Evolutionary conservation across 2,329 filamentous ascomycete genomes (phyloP).

Genomic region (Hirsutella minnesotensis): DNA sequence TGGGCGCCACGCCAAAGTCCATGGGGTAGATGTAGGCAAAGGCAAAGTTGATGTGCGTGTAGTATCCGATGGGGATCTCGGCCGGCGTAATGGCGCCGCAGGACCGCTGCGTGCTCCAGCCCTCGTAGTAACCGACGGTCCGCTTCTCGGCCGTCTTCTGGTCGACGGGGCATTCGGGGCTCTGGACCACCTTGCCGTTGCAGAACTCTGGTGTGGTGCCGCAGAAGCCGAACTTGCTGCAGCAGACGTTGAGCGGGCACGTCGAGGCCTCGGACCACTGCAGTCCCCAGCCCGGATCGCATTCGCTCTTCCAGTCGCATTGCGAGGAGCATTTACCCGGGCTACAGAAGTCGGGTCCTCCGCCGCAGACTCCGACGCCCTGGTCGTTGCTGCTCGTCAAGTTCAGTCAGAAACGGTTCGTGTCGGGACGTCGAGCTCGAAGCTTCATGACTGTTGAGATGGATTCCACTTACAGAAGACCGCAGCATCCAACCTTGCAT

Average conservation of each 20-base stretch:
- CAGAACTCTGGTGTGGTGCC: not conserved
- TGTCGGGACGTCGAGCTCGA: not conserved
- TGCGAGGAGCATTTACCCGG: conserved; percentile 6
- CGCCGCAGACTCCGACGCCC: conserved; percentile 3
- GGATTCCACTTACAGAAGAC: not conserved
- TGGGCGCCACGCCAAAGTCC: not conserved
- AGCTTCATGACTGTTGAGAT: not conserved
- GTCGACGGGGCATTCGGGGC: not conserved
- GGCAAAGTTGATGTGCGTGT: not conserved
- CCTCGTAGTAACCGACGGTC: not conserved
- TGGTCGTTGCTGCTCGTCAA: conserved; percentile 1
- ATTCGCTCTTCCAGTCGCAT: conserved; percentile 15
- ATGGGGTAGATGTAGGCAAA: not conserved
- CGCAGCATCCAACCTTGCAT: conserved; percentile 3
- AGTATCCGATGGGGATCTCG: not conserved
- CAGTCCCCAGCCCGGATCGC: conserved; percentile 18
- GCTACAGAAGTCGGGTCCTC: conserved; percentile 1
- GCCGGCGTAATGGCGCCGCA: not conserved
- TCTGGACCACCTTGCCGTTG: not conserved
- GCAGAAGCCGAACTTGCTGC: not conserved
- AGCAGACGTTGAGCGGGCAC: conserved; percentile 26
- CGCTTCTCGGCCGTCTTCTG: not conserved
- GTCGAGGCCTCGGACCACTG: conserved; percentile 11
- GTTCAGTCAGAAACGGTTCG: not conserved
- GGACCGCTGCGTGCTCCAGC: not conserved